These are phyloP conservation scores for Xylaria castorea DNA, from an alignment of 495 filamentous ascomycete genomes.

Conservation along the genomic window DNA sequence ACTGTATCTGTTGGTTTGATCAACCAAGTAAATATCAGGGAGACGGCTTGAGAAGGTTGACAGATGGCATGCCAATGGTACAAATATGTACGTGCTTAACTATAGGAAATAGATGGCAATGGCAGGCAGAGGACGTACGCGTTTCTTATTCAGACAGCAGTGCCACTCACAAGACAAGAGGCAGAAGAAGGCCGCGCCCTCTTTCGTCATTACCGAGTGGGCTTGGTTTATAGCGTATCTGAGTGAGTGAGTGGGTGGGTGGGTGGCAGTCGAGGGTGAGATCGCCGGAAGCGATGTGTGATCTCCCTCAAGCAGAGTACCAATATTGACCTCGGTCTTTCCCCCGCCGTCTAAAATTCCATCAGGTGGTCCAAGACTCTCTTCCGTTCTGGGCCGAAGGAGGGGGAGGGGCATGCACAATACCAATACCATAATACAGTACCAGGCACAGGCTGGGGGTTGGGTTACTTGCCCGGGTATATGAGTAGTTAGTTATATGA, in stretches of 20 bases:
- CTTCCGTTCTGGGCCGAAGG: conserved; percentile 27
- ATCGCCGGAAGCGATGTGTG: conserved; percentile 24
- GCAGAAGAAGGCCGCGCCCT: background rate
- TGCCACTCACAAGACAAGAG: background rate
- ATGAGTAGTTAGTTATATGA: background rate
- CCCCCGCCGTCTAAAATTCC: conserved; percentile 23
- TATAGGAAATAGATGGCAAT: background rate
- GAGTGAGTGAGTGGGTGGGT: conserved; percentile 8
- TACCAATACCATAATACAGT: background rate
- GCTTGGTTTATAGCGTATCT: conserved; percentile 7
- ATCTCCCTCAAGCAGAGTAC: conserved; percentile 5
- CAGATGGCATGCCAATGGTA: background rate
- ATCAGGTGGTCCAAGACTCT: conserved; percentile 26
- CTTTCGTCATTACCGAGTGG: conserved; percentile 23
- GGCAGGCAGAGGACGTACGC: conserved; percentile 13
- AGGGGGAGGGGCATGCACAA: conserved; percentile 22
- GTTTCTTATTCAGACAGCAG: conserved; percentile 6
- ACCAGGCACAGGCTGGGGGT: conserved; percentile 19
- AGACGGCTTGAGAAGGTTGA: background rate
- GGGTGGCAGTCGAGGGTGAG: conserved; percentile 11
- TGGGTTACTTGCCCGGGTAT: background rate
- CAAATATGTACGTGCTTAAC: background rate
- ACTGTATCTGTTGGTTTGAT: conserved; percentile 16
- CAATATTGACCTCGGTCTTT: conserved; percentile 7
- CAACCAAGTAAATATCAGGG: conserved; percentile 3